phyloP scores from a whole-genome alignment of 495 filamentous ascomycete genomes.

The Aspergillus mulundensis region DNA sequence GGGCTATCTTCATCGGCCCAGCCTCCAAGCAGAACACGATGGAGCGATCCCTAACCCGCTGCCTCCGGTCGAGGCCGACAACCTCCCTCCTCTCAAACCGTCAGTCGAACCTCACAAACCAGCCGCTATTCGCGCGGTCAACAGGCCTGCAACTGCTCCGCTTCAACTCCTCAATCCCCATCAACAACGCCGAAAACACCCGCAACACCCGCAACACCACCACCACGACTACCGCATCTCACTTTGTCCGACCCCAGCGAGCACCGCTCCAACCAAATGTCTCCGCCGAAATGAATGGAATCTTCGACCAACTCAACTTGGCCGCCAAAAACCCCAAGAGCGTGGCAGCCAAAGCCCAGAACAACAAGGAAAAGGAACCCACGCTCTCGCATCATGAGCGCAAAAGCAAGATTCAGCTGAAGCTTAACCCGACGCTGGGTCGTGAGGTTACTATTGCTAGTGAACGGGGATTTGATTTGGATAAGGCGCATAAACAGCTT shows the following conservation, averaged over 20 bases:
- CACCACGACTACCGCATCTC: neutral
- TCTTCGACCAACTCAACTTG: conserved; percentile 15
- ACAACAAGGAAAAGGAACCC: no score
- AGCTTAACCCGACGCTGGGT: conserved; percentile 41
- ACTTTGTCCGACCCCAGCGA: neutral
- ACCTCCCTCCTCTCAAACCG: conserved; percentile 11
- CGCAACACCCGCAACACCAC: neutral
- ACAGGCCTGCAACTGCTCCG: neutral
- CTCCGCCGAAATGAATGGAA: neutral
- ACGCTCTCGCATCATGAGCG: no score
- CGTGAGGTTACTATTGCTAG: conserved; percentile 38
- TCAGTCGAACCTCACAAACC: neutral
- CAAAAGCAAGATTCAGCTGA: conserved; percentile 24
- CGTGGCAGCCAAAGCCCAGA: no score
- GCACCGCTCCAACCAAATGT: neutral
- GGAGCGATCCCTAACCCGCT: conserved; percentile 35
- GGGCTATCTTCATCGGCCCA: neutral
- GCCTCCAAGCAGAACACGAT: conserved; percentile 18
- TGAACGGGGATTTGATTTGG: conserved; percentile 33
- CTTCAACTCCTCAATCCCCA: conserved; percentile 20
- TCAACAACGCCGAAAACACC: neutral
- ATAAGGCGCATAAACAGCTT: conserved; percentile 27
- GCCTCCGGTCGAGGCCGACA: conserved; percentile 34
- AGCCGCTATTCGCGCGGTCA: neutral
- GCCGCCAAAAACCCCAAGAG: neutral